Evolutionary conservation across 2,329 filamentous ascomycete genomes (phyloP).

Genomic region (Aspergillus fructus): DNA sequence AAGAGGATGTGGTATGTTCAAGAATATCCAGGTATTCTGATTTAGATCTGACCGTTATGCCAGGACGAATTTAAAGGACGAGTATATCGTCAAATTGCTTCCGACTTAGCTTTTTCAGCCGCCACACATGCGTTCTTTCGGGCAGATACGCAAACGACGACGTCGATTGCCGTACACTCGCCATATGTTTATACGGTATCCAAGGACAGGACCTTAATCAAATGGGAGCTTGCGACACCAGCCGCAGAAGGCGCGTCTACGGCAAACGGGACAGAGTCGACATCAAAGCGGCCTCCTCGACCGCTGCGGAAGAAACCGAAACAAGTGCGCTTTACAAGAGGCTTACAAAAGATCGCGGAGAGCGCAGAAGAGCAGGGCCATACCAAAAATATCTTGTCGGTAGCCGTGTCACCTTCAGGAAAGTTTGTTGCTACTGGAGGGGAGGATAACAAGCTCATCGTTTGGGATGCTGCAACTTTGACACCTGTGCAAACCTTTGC

Average conservation of each 20-base stretch:
- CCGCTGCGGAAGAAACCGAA: conserved; percentile 46
- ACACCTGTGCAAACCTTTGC: conserved; percentile 78
- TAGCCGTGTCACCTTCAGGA: conserved; percentile 85
- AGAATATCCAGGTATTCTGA: background rate
- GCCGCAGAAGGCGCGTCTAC: conserved; percentile 32
- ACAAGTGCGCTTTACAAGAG: conserved; percentile 50
- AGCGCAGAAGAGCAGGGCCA: conserved; percentile 65
- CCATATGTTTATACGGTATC: conserved; percentile 86
- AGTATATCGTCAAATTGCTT: conserved; percentile 77
- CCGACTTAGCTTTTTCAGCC: conserved; percentile 66
- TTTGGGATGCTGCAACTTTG: conserved; percentile 81
- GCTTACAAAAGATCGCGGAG: conserved; percentile 41
- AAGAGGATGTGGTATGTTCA: conserved; percentile 73
- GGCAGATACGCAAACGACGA: conserved; percentile 74
- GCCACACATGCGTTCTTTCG: conserved; percentile 72
- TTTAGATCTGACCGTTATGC: conserved; percentile 16
- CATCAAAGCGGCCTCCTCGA: conserved; percentile 60
- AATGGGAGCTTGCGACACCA: conserved; percentile 75
- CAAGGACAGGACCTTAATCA: conserved; percentile 80
- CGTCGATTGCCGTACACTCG: conserved; percentile 73
- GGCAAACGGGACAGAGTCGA: conserved; percentile 62
- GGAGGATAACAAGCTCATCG: conserved; percentile 76
- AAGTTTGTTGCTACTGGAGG: conserved; percentile 90
- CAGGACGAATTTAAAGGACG: conserved; percentile 82
- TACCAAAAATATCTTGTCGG: conserved; percentile 73